Conservation (phyloP, 140 eudicot genomes). For the Cichorium intybus region DNA sequence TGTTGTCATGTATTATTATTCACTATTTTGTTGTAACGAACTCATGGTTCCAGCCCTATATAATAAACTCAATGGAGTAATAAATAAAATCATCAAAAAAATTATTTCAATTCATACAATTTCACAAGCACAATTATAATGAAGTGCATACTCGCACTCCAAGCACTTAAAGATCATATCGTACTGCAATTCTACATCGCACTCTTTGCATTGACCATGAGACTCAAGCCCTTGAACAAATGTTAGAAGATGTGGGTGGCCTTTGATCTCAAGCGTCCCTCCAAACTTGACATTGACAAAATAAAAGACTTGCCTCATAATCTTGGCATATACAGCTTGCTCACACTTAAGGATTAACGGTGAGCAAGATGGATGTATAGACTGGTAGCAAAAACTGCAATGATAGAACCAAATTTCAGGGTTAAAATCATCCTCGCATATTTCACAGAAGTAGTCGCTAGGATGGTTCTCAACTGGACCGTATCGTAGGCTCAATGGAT, state of each 20-base stretch:
- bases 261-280: background rate
- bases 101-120: too few species aligned
- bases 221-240: background rate
- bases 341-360: background rate
- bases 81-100: too few species aligned
- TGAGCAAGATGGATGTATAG: constrained; percentile 4
- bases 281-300: constrained; percentile 1
- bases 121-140: too few species aligned
- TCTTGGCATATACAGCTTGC: too few species aligned
- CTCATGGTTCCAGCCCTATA: too few species aligned
- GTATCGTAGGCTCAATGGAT: constrained; percentile 8
- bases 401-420: constrained; percentile 15
- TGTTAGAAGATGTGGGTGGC: background rate
- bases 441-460: constrained; percentile 17
- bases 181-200: background rate
- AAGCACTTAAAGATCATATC: background rate
- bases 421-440: constrained; percentile 9
- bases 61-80: too few species aligned
- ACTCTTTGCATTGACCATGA: background rate
- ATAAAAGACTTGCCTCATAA: rapidly evolving
- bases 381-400: constrained; percentile 5
- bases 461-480: background rate
- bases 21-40: too few species aligned
- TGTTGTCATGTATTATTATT: too few species aligned
- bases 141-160: too few species aligned